Conservation (phyloP, 1,284 basidiomycete species). For the Leccinum pallidistipes region DNA sequence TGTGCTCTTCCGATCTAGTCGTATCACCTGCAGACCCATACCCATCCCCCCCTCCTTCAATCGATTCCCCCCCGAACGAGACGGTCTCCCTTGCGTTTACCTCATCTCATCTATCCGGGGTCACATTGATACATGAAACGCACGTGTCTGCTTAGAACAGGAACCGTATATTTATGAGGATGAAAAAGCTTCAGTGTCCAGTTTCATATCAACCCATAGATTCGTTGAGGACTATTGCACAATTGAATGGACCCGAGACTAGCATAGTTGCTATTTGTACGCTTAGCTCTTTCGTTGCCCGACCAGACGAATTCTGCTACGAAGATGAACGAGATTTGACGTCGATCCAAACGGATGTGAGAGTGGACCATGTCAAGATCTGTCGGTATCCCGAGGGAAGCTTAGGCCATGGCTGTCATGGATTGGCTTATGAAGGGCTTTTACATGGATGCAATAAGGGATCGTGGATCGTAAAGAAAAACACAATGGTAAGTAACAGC, state of each 20-base stretch:
- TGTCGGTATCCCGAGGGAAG: not conserved
- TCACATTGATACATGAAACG: conserved; percentile 15
- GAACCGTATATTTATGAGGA: conserved; percentile 28
- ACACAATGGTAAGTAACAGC: conserved; percentile 8
- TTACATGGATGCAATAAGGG: conserved; percentile 26
- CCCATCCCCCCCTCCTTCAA: conserved; percentile 73
- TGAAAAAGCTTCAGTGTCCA: conserved; percentile 2
- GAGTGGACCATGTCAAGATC: not conserved
- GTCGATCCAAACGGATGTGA: not conserved
- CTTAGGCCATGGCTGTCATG: conserved; percentile 2
- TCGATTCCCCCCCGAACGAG: conserved; percentile 60
- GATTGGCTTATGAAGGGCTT: conserved; percentile 9
- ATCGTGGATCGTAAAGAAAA: conserved; percentile 10
- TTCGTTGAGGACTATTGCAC: not conserved
- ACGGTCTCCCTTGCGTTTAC: conserved; percentile 16
- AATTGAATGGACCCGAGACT: not conserved
- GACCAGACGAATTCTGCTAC: not conserved
- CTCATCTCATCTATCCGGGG: not conserved
- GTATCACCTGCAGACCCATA: conserved; percentile 56
- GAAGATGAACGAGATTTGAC: not conserved
- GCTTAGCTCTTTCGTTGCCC: not conserved
- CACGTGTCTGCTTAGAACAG: conserved; percentile 24
- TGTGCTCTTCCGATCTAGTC: no score
- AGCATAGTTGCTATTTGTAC: not conserved
- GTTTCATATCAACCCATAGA: conserved; percentile 8